A percentile compares a stretch with the other conserved stretches of the same genome.
Evolutionary conservation across 495 filamentous ascomycete species (phyloP).

Genomic region (Neurospora africana): DNA sequence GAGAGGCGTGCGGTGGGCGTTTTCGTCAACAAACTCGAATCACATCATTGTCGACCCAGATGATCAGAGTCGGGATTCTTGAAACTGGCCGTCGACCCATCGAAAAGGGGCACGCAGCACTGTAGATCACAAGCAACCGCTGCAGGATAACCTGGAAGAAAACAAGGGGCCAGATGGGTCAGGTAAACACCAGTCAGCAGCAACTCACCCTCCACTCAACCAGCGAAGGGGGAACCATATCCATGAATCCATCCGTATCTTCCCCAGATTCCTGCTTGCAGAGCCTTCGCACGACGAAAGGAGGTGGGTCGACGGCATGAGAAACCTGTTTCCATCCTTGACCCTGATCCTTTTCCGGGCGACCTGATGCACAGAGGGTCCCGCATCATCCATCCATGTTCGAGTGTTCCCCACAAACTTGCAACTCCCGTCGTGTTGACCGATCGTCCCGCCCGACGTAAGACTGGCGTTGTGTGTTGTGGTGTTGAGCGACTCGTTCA

Average conservation of each 20-base stretch:
- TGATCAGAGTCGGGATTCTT: background rate
- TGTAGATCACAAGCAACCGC: background rate
- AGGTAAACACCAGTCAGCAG: background rate
- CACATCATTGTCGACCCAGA: background rate
- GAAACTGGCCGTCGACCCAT: background rate
- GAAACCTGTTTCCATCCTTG: background rate
- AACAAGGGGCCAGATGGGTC: background rate
- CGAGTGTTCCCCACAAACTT: background rate
- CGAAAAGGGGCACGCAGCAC: background rate
- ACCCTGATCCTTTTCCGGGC: background rate
- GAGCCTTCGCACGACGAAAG: background rate
- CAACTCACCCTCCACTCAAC: background rate
- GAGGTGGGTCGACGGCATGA: background rate
- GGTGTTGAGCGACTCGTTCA: background rate
- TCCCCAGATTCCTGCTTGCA: background rate
- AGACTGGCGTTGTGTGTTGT: background rate
- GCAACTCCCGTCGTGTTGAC: background rate
- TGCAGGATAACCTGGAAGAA: background rate
- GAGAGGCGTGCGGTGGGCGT: background rate
- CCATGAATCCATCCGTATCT: background rate
- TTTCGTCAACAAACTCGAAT: background rate
- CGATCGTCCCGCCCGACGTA: background rate
- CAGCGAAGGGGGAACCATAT: background rate
- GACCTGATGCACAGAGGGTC: background rate
- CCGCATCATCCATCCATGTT: background rate